Conservation (phyloP, 2,329 filamentous ascomycete species). For the Fusarium agapanthi region DNA sequence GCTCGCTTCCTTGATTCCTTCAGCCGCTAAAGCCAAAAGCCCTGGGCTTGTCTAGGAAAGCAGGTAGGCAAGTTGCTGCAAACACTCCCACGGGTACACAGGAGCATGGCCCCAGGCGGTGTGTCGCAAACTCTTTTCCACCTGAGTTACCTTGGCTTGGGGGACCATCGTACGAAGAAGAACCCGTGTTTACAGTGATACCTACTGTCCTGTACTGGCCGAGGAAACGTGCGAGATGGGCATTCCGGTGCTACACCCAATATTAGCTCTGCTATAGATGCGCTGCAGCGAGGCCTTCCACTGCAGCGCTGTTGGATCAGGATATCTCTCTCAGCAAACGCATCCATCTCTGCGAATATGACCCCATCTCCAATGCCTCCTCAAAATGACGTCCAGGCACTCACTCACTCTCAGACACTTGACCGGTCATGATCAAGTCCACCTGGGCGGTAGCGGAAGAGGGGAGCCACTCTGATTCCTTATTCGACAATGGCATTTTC, state of each 20-base stretch:
- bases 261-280: constrained; percentile 19
- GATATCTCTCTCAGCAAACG: neutral
- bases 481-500: constrained; percentile 48
- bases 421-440: constrained; percentile 31
- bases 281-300: constrained; percentile 24
- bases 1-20: constrained; percentile 29
- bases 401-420: constrained; percentile 34
- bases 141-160: constrained; percentile 4
- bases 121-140: constrained; percentile 31
- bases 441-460: constrained; percentile 33
- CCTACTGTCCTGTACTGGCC: constrained; percentile 22
- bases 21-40: constrained; percentile 28
- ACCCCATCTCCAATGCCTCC: constrained; percentile 20
- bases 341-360: constrained; percentile 8
- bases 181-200: constrained; percentile 31
- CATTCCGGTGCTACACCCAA: constrained; percentile 16
- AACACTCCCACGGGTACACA: constrained; percentile 39
- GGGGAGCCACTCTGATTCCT: constrained; percentile 40
- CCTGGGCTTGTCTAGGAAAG: neutral
- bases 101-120: constrained; percentile 36
- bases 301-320: constrained; percentile 8
- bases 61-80: constrained; percentile 27
- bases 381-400: constrained; percentile 29
- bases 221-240: constrained; percentile 29
- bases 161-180: constrained; percentile 31